Percentiles rank a stretch among this genome's conserved stretches.
phyloP scores from a whole-genome alignment of 2,329 filamentous ascomycete species.

The Fusarium piperis region DNA sequence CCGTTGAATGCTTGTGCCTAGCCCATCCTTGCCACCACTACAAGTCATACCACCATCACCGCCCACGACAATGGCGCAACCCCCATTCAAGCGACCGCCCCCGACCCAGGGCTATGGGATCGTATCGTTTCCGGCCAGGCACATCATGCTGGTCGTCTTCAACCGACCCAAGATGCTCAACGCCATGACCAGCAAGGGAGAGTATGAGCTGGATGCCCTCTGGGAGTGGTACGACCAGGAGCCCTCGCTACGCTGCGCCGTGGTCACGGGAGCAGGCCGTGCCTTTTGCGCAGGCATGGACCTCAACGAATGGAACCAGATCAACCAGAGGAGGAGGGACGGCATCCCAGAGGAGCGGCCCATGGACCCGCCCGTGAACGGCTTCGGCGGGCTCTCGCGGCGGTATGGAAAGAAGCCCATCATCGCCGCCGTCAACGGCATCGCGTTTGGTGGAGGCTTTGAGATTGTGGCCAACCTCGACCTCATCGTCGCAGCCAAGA shows the following conservation, averaged over 20 bases:
- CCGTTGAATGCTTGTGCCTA: not conserved
- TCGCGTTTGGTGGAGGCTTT: conserved; percentile 79
- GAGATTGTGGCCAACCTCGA: conserved; percentile 81
- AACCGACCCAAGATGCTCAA: conserved; percentile 38
- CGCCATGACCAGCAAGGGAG: conserved; percentile 37
- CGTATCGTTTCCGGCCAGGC: conserved; percentile 37
- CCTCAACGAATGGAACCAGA: conserved; percentile 56
- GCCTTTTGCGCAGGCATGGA: conserved; percentile 77
- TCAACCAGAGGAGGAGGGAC: conserved; percentile 34
- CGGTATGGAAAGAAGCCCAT: conserved; percentile 77
- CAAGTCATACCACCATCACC: not conserved
- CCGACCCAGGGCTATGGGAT: conserved; percentile 33
- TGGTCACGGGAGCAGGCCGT: conserved; percentile 70
- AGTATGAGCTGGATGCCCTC: conserved; percentile 53
- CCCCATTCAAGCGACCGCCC: conserved; percentile 29
- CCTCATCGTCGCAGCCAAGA: conserved; percentile 69
- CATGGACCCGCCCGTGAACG: conserved; percentile 47
- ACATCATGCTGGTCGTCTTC: conserved; percentile 41
- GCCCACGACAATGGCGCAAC: conserved; percentile 23
- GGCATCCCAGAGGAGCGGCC: conserved; percentile 36
- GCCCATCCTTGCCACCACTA: not conserved
- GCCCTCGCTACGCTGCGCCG: conserved; percentile 67
- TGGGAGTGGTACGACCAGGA: conserved; percentile 72
- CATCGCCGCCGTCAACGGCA: conserved; percentile 79
- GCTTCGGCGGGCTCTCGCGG: conserved; percentile 74